Conservation (phyloP, 345 rosid species). For the Capsella bursapastoris region DNA sequence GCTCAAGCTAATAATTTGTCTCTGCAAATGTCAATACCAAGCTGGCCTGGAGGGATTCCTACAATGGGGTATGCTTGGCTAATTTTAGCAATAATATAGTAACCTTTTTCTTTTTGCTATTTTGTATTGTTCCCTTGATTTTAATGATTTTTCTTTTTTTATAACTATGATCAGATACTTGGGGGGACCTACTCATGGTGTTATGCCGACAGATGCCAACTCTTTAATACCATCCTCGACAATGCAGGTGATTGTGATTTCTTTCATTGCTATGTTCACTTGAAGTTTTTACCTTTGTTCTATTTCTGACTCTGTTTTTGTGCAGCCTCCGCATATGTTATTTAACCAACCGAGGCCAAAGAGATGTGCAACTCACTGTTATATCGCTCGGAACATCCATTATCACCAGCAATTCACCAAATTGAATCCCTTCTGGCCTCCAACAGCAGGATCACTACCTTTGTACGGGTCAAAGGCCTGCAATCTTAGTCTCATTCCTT, state of each 20-base stretch:
- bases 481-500: conserved; percentile 61
- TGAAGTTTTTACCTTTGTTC: neutral
- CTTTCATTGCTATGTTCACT: neutral
- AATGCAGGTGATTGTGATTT: conserved; percentile 54
- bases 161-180: conserved; percentile 57
- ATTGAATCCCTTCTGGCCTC: conserved; percentile 80
- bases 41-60: conserved; percentile 87
- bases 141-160: neutral
- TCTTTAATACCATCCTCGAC: conserved; percentile 62
- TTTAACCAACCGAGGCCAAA: conserved; percentile 70
- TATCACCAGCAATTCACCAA: conserved; percentile 65
- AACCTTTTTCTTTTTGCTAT: neutral
- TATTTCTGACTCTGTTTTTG: neutral
- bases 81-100: neutral
- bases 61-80: conserved; percentile 68
- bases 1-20: conserved; percentile 62
- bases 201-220: conserved; percentile 75
- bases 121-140: conserved; percentile 3
- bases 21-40: conserved; percentile 65
- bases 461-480: conserved; percentile 65
- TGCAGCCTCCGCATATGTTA: conserved; percentile 67
- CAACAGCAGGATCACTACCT: conserved; percentile 66
- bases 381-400: conserved; percentile 72
- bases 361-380: conserved; percentile 88
- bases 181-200: conserved; percentile 69